Base-by-base conservation (phyloP, 352 stramenopile genomes). In the Pythium brassicae region DNA sequence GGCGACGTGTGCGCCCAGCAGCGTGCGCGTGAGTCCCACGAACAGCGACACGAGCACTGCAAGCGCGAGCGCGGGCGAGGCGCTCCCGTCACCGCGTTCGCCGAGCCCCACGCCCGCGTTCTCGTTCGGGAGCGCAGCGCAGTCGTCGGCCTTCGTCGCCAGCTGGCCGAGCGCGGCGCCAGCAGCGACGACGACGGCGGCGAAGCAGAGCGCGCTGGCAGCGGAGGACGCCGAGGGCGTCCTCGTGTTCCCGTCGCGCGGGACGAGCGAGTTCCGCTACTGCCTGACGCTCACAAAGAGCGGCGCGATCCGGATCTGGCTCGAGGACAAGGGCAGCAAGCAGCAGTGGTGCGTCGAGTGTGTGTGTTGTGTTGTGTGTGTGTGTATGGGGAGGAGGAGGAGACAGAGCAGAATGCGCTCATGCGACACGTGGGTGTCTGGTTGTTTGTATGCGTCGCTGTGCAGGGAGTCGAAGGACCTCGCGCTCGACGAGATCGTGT, bases 171-270 rank as follows among this genome's bases (percentile, higher is more conserved):
- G 37, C 17, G 1, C 37, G 37, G 29, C 29, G 29, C 29, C 29
- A 11, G 17, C 34, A 39, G 10, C 39, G 4, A n/a, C 39, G 15
- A 44, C 39, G n/a, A 19, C 15, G 17, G 7, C 39, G n/a, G 15
- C 39, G n/a, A 44, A 11, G 19, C 25, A 7, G 40, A 5, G 14
- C 11, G 23, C 3, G 42, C 10, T 27, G 42, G 7, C 20, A 23
- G 14, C 15, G 59, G 59, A 50, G 47, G 1, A 47, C 57, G 45
- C 59, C 65, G 50, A 65, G 65, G 32, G 49, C 29, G 22, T 23
- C 57, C 29, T 48, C 37, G 19, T 23, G 6, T 50, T 57, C 9
- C 39, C 40, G 9, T 57, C 51, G 27, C 51, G 29, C 12, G 29
- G 34, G 2, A 10, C 20, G 17, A 15, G 10, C 27, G 27, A 43